Conservation (phyloP, 805 yeast genomes). For the Myxozyma monticola region DNA sequence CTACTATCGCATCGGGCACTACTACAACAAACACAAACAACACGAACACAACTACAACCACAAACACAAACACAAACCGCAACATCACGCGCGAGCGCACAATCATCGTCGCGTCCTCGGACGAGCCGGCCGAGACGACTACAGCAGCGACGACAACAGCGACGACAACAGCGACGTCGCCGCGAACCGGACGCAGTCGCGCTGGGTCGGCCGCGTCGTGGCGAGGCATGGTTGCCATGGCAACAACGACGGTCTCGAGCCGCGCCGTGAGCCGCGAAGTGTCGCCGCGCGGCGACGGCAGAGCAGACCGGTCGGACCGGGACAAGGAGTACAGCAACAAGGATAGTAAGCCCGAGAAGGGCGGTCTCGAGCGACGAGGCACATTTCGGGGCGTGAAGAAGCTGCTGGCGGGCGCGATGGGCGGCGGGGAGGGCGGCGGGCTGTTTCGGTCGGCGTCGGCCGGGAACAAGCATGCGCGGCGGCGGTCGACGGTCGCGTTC, state of each 20-base stretch:
- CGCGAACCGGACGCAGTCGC: not conserved
- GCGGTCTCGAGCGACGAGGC: no score
- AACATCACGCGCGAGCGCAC: constrained; percentile 23
- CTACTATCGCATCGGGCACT: not conserved
- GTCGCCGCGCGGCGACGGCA: not conserved
- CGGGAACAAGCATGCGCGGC: constrained; percentile 13
- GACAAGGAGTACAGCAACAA: no score
- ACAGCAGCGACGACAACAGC: not conserved
- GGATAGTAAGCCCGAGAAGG: no score
- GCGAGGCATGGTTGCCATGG: not conserved
- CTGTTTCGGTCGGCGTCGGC: constrained; percentile 9
- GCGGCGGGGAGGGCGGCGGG: constrained; percentile 1
- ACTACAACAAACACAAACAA: constrained; percentile 1
- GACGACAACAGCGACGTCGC: not conserved
- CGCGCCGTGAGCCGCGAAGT: not conserved
- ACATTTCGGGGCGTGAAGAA: not conserved
- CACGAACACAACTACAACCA: not conserved
- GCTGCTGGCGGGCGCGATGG: not conserved
- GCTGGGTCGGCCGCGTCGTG: constrained; percentile 5
- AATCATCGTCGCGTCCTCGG: constrained; percentile 14
- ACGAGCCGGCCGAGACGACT: not conserved
- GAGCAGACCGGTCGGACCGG: not conserved
- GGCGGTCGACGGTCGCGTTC: constrained; percentile 25
- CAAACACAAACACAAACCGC: not conserved
- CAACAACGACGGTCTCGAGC: no score